Evolutionary conservation across 179 eudicot species (phyloP).

Genomic region (Nepenthes alata): DNA sequence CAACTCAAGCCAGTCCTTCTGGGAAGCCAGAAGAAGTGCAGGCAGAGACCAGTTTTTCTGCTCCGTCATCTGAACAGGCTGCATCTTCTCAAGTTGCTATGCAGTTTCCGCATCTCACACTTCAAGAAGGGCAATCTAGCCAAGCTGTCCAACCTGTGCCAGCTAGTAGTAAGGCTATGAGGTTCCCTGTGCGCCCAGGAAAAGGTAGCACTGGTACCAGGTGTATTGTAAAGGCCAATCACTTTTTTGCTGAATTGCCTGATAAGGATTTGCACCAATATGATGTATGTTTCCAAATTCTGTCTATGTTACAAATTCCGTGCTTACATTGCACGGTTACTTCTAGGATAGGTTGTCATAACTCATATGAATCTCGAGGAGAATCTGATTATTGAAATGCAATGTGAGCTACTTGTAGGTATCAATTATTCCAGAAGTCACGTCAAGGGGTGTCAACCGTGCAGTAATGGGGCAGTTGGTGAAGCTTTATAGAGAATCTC

Average conservation of each 20-base stretch:
- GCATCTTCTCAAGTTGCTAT: slow-evolving; percentile 27
- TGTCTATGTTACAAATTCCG: too few species aligned
- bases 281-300: slow-evolving; percentile 30
- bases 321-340: too few species aligned
- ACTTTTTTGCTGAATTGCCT: slow-evolving; percentile 77
- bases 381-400: background rate
- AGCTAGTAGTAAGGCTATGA: slow-evolving; percentile 63
- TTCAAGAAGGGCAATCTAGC: slow-evolving; percentile 43
- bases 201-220: slow-evolving; percentile 58
- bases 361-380: too few species aligned
- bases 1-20: slow-evolving; percentile 33
- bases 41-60: slow-evolving; percentile 32
- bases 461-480: slow-evolving; percentile 82
- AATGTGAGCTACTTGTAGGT: slow-evolving; percentile 30
- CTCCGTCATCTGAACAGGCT: slow-evolving; percentile 23
- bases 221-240: slow-evolving; percentile 84
- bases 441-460: slow-evolving; percentile 78
- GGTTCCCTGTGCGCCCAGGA: slow-evolving; percentile 83
- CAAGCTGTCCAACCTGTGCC: slow-evolving; percentile 54
- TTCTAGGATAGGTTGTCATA: too few species aligned
- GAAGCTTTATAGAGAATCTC: slow-evolving; percentile 56
- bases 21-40: slow-evolving; percentile 24
- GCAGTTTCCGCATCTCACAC: slow-evolving; percentile 34
- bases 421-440: slow-evolving; percentile 69
- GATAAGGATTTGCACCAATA: slow-evolving; percentile 91